These are phyloP conservation scores for Plasmodium gonderi DNA, from an alignment of 169 alveolate genomes.

Conservation along the genomic window DNA sequence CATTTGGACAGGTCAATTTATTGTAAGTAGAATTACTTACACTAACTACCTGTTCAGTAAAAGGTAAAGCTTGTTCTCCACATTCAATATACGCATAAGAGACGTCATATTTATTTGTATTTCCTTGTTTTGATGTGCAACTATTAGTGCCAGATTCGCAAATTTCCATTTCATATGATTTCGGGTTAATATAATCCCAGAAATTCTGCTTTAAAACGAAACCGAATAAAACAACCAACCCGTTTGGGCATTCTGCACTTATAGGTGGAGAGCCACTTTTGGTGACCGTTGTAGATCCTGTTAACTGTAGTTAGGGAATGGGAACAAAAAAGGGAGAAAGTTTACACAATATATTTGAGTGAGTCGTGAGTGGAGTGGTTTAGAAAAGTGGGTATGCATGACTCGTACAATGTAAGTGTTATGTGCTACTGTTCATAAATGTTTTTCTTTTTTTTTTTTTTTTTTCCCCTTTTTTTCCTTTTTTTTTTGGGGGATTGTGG, in stretches of 20 bases:
- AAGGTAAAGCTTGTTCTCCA: slow-evolving; percentile 53
- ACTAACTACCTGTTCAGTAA: slow-evolving; percentile 52
- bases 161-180: slow-evolving; percentile 54
- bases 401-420: too few relatives aligned
- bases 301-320: slow-evolving; percentile 37
- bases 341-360: too few relatives aligned
- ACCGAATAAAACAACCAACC: slow-evolving; percentile 76
- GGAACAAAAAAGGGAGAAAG: background rate
- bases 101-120: slow-evolving; percentile 44
- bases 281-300: slow-evolving; percentile 59
- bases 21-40: slow-evolving; percentile 33
- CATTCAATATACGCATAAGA: slow-evolving; percentile 64
- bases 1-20: slow-evolving; percentile 75
- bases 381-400: background rate
- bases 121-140: slow-evolving; percentile 78
- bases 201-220: slow-evolving; percentile 59
- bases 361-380: too few relatives aligned
- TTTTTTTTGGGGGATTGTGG: too few relatives aligned
- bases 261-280: slow-evolving; percentile 81
- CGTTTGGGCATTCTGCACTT: slow-evolving; percentile 77
- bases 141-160: slow-evolving; percentile 63
- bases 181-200: slow-evolving; percentile 65
- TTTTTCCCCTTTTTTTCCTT: too few relatives aligned
- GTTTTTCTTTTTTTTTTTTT: background rate
- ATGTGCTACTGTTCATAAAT: too few relatives aligned